phyloP scores from a whole-genome alignment of 1,284 basidiomycete genomes.

The Cerioporus squamosus region DNA sequence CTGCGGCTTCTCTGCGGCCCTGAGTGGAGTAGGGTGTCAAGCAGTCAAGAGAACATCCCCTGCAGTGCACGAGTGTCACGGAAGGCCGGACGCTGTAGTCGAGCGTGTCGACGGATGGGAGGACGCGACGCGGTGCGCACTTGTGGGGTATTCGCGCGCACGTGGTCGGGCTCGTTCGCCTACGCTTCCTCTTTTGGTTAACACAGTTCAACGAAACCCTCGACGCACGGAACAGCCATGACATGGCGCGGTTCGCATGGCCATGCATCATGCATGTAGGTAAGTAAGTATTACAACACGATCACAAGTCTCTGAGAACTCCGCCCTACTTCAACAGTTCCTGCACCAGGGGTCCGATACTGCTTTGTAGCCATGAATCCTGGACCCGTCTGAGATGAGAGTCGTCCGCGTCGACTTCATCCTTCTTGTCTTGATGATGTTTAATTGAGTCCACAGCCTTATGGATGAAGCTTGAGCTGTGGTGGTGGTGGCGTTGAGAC shows the following conservation, averaged over 20 bases:
- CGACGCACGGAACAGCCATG: background rate
- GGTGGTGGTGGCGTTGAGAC: slow-evolving; percentile 3
- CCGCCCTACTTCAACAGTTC: slow-evolving; percentile 14
- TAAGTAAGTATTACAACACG: too few relatives aligned
- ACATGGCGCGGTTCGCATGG: too few relatives aligned
- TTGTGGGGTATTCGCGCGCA: slow-evolving; percentile 9
- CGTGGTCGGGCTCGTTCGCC: slow-evolving; percentile 13
- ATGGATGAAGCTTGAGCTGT: slow-evolving; percentile 4
- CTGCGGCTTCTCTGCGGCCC: background rate
- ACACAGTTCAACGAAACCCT: background rate
- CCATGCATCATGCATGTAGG: too few relatives aligned
- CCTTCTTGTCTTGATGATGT: slow-evolving; percentile 1
- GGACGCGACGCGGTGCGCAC: slow-evolving; percentile 14
- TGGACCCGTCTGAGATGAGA: slow-evolving; percentile 4
- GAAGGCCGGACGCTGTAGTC: background rate
- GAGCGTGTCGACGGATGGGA: background rate
- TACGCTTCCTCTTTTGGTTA: slow-evolving; percentile 6
- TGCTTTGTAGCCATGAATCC: slow-evolving; percentile 15
- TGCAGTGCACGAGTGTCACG: background rate
- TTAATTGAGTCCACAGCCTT: slow-evolving; percentile 9
- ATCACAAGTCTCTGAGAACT: too few relatives aligned
- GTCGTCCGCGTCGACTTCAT: background rate
- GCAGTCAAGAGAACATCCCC: slow-evolving; percentile 1
- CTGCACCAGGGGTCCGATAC: slow-evolving; percentile 23
- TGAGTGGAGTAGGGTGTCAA: background rate